Conservation (phyloP, 1,284 basidiomycete genomes). For the Fomitiporia mediterranea region DNA sequence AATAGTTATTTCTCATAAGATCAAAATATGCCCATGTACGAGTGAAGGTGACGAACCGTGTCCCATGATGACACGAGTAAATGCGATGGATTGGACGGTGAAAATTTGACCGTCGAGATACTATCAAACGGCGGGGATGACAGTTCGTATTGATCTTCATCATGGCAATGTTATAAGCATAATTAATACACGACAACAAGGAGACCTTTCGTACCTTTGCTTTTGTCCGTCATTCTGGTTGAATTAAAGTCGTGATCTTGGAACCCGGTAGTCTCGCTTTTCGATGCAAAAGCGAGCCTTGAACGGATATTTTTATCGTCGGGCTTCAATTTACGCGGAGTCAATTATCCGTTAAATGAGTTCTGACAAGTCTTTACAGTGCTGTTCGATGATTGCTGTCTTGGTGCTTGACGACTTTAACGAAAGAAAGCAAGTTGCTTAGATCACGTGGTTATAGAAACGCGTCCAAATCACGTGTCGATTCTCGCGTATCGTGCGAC, state of each 20-base stretch:
- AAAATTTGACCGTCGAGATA: conserved; percentile 76
- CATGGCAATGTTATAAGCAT: background rate
- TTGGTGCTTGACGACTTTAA: too few species aligned
- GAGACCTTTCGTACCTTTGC: conserved; percentile 17
- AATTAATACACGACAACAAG: background rate
- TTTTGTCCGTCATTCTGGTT: conserved; percentile 21
- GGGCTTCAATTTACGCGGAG: too few species aligned
- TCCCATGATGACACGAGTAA: conserved; percentile 87
- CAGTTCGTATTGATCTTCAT: conserved; percentile 40
- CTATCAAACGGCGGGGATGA: conserved; percentile 79
- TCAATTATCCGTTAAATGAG: too few species aligned
- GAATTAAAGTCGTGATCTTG: too few species aligned
- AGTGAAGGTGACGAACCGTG: conserved; percentile 43
- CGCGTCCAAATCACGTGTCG: conserved; percentile 1
- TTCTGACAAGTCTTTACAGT: too few species aligned
- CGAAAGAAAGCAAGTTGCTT: too few species aligned
- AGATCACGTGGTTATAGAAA: background rate
- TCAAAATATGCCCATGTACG: conserved; percentile 4
- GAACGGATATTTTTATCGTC: too few species aligned
- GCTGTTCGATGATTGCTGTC: too few species aligned
- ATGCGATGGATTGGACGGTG: conserved; percentile 72
- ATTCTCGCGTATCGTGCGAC: background rate
- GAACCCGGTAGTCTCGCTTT: too few species aligned
- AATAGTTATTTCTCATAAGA: conserved; percentile 12
- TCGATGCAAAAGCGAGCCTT: too few species aligned